These are phyloP conservation scores for Lophium mytilinum DNA, from an alignment of 495 filamentous ascomycete species.

Conservation along the genomic window DNA sequence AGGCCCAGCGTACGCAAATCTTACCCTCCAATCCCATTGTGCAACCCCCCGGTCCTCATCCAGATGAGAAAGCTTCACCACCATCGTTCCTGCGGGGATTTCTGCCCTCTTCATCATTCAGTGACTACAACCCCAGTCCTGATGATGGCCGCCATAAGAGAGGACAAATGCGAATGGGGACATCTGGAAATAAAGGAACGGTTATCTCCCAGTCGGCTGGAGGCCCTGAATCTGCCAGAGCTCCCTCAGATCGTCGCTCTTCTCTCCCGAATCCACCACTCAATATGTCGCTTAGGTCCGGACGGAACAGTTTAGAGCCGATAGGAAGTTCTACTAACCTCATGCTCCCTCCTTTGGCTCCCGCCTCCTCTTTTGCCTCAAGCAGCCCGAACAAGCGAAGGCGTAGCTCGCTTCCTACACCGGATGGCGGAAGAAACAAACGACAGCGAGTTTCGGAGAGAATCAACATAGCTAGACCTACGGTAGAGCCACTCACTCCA, in stretches of 20 bases:
- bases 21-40: too few relatives aligned
- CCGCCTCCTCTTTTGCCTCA: neutral
- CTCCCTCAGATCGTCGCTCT: too few relatives aligned
- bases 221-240: too few relatives aligned
- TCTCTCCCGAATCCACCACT: too few relatives aligned
- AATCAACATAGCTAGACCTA: neutral
- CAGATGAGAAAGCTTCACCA: too few relatives aligned
- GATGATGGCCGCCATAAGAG: neutral
- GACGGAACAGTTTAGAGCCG: neutral
- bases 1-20: too few relatives aligned
- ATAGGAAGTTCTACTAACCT: too few relatives aligned
- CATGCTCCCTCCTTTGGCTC: neutral
- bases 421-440: neutral
- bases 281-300: neutral
- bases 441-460: neutral
- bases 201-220: neutral
- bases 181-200: neutral
- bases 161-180: neutral
- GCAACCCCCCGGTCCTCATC: too few relatives aligned
- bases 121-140: neutral
- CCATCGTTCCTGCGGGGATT: too few relatives aligned
- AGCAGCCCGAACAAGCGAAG: slow-evolving; percentile 1
- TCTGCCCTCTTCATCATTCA: neutral
- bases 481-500: neutral
- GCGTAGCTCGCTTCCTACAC: neutral